Evolutionary conservation across 179 eudicot species (phyloP).

Genomic region (Actinidia arguta): DNA sequence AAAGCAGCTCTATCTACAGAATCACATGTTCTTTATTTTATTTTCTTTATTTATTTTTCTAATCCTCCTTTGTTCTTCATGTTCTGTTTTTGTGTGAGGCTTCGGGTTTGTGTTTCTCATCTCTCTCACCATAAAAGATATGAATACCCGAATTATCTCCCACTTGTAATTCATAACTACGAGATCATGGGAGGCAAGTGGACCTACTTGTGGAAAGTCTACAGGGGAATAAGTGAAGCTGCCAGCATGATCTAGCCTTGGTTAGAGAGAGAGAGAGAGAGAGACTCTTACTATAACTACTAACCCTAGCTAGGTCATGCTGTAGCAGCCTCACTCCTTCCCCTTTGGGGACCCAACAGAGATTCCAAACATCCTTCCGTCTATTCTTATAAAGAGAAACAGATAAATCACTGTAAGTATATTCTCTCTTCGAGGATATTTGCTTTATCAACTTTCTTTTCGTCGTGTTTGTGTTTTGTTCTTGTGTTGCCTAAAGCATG

Average conservation of each 20-base stretch:
- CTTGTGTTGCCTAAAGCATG: no score
- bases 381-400: not conserved
- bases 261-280: constrained; percentile 26
- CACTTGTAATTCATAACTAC: no score
- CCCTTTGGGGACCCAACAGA: constrained; percentile 31
- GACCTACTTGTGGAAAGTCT: constrained; percentile 22
- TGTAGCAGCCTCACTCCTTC: constrained; percentile 75
- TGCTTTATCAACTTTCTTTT: not conserved
- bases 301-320: constrained; percentile 64
- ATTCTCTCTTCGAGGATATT: constrained; percentile 3
- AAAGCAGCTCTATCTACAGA: no score
- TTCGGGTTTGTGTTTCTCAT: no score
- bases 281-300: not conserved
- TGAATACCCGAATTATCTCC: no score
- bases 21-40: no score
- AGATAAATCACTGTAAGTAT: constrained; percentile 24
- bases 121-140: no score
- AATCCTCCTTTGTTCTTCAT: no score
- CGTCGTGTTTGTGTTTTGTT: not conserved
- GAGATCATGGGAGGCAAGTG: not conserved
- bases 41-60: no score
- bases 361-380: not conserved
- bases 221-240: constrained; percentile 75
- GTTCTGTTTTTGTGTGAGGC: no score
- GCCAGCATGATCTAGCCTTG: constrained; percentile 84